A percentile compares a stretch with the other conserved stretches of the same genome.
These are phyloP conservation scores for Breynia disticha DNA, from an alignment of 441 rosid genomes.

Conservation along the genomic window DNA sequence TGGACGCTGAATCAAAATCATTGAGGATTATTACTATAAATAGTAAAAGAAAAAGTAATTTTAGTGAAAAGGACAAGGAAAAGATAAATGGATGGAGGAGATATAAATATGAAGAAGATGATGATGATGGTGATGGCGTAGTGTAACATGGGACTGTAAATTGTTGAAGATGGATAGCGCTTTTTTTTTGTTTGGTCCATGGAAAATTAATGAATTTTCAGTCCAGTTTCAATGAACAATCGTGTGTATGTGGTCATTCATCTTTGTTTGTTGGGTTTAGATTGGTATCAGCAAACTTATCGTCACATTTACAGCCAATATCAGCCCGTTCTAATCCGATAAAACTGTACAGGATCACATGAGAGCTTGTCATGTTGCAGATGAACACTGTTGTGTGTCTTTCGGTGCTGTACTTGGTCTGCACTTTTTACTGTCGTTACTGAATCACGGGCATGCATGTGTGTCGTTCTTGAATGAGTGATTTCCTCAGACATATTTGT, in stretches of 20 bases:
- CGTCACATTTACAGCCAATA: background rate
- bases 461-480: background rate
- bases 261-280: background rate
- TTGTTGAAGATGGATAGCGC: constrained; percentile 26
- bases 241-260: constrained; percentile 20
- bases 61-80: background rate
- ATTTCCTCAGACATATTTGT: background rate
- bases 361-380: background rate
- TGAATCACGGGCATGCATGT: background rate
- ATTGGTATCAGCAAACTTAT: background rate
- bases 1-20: background rate
- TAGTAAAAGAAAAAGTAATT: background rate
- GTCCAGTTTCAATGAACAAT: constrained; percentile 25
- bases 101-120: background rate
- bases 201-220: constrained; percentile 43
- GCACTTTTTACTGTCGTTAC: background rate
- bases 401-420: background rate
- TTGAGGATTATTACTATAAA: background rate
- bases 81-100: background rate
- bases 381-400: background rate
- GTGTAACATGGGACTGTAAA: constrained; percentile 33
- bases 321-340: constrained; percentile 6
- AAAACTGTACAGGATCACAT: background rate
- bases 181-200: constrained; percentile 23
- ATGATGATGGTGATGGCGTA: background rate